Evolutionary conservation across 805 yeast genomes (phyloP).

Genomic region (Sugiyamaella valdiviana): DNA sequence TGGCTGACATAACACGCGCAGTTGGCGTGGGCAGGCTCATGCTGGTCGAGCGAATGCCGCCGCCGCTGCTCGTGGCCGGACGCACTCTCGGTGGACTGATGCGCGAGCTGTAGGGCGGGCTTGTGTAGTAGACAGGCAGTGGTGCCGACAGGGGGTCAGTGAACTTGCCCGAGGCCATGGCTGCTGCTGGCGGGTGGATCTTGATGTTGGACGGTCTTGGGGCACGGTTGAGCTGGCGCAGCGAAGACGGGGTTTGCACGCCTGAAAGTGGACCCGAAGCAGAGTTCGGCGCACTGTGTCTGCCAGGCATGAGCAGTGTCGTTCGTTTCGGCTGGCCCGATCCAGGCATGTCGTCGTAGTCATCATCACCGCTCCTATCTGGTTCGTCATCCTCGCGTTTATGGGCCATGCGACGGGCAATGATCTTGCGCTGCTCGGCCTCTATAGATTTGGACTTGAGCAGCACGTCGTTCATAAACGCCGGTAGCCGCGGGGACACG

Average conservation of each 20-base stretch:
- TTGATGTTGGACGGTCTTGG: conserved; percentile 8
- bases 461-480: conserved; percentile 25
- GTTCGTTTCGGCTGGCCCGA: neutral
- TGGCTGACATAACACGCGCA: conserved; percentile 4
- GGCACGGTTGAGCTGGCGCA: conserved; percentile 6
- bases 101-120: conserved; percentile 7
- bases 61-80: neutral
- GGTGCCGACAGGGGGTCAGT: conserved; percentile 11
- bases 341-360: neutral
- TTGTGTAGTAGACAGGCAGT: conserved; percentile 4
- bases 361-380: neutral
- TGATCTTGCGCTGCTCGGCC: conserved; percentile 26
- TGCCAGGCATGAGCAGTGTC: neutral
- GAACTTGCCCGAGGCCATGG: conserved; percentile 3
- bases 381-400: conserved; percentile 6
- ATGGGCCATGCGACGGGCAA: conserved; percentile 21
- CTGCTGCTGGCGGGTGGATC: conserved; percentile 5
- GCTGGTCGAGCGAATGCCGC: neutral
- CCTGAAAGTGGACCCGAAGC: neutral
- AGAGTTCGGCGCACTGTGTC: neutral
- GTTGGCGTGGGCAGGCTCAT: conserved; percentile 6
- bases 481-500: conserved; percentile 28
- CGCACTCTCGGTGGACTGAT: conserved; percentile 5
- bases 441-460: conserved; percentile 23
- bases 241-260: conserved; percentile 6